A percentile compares a stretch with the other conserved stretches of the same genome.
These are phyloP conservation scores for Aristolochia fimbriata DNA, from an alignment of 164 flowering plant genomes.

Conservation along the genomic window DNA sequence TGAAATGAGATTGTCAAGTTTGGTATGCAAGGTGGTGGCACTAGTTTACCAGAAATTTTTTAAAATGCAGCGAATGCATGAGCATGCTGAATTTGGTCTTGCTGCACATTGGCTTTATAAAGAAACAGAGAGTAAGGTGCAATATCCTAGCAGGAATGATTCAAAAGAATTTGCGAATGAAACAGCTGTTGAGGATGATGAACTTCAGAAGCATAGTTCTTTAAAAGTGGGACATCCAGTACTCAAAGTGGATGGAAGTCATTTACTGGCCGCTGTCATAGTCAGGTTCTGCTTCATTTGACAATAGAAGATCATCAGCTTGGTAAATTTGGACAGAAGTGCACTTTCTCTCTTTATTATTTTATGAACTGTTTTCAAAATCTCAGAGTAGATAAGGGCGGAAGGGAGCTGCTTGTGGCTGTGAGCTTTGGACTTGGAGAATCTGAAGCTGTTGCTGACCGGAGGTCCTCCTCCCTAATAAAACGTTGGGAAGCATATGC, in stretches of 20 bases:
- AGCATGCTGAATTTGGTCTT: constrained; percentile 91
- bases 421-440: constrained; percentile 80
- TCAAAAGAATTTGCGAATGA: background rate
- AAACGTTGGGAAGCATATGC: constrained; percentile 94
- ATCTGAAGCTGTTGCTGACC: constrained; percentile 89
- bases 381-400: constrained; percentile 78
- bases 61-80: constrained; percentile 72
- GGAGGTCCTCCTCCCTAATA: constrained; percentile 63
- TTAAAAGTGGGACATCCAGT: constrained; percentile 83
- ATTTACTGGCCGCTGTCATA: constrained; percentile 84
- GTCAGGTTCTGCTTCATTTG: constrained; percentile 63
- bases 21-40: background rate
- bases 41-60: constrained; percentile 1
- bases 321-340: background rate
- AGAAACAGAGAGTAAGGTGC: constrained; percentile 44
- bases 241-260: constrained; percentile 85
- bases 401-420: constrained; percentile 86
- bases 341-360: background rate
- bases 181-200: background rate
- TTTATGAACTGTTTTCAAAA: background rate
- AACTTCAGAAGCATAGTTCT: constrained; percentile 27
- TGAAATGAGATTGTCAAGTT: background rate
- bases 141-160: background rate
- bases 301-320: constrained; percentile 30
- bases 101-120: constrained; percentile 99